Percentiles rank a stretch among this genome's conserved stretches.
phyloP scores from a whole-genome alignment of 352 stramenopile genomes.

The Achlya hypogyna region DNA sequence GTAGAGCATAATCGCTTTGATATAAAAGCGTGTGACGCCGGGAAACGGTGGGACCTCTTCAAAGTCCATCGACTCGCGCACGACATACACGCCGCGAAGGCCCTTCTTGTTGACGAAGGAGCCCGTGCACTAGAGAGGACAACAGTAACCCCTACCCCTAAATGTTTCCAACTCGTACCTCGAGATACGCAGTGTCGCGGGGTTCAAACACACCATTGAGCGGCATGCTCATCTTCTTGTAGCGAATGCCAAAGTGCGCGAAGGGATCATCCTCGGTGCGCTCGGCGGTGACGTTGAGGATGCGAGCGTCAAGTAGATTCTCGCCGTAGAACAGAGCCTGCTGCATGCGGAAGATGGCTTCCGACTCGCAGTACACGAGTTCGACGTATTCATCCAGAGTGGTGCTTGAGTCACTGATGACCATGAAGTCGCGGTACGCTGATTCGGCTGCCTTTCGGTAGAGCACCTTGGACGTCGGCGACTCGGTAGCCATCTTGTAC shows the following conservation, averaged over 20 bases:
- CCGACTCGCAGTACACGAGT: slow-evolving; percentile 13
- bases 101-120: slow-evolving; percentile 11
- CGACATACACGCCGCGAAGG: not conserved
- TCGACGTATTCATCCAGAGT: slow-evolving; percentile 4
- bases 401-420: not conserved
- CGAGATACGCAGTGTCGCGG: slow-evolving; percentile 4
- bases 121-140: slow-evolving; percentile 10
- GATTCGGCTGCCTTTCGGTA: not conserved
- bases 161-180: not conserved
- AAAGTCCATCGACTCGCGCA: not conserved
- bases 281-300: not conserved
- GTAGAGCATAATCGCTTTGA: slow-evolving; percentile 12
- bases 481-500: slow-evolving; percentile 2
- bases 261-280: slow-evolving; percentile 9
- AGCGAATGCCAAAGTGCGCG: slow-evolving; percentile 15
- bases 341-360: not conserved
- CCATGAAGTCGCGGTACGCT: slow-evolving; percentile 4
- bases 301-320: slow-evolving; percentile 3
- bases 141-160: not conserved
- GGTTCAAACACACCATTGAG: not conserved
- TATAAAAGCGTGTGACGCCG: not conserved
- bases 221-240: slow-evolving; percentile 7
- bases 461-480: not conserved
- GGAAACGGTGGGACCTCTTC: not conserved
- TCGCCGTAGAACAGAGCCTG: slow-evolving; percentile 17